Base-by-base conservation (phyloP, 2,329 filamentous ascomycete genomes). In the Colletotrichum cordylinicola region DNA sequence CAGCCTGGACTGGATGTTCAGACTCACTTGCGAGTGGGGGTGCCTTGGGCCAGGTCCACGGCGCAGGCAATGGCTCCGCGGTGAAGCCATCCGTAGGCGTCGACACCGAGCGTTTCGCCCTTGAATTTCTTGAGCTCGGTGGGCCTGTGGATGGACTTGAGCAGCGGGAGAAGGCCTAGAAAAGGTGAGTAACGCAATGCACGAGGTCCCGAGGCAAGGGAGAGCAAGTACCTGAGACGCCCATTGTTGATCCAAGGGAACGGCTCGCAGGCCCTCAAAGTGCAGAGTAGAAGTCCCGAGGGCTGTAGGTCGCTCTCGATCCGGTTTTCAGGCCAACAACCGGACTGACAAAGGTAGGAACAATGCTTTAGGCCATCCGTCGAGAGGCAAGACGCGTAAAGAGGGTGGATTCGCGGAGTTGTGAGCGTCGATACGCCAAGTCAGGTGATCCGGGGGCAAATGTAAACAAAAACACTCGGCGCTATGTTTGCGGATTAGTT, bases 11-110 rank as follows among this genome's bases (percentile, higher is more conserved):
- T 43, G n/a, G 65, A 35, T 35, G 64, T 15, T 10, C 35, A 15
- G 24, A 85, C 91, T 82, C 88, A 98, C 94, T 95, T 98, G 70
- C 91, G 93, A 1, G 96, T 98, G 16, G 95, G 96, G 83, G 95
- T 97, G 80, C 92, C 95, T 80, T 96, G 91, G 43, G 96, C 97
- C 77, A 99, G 90, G 81, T 98, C 97, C 81, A 97, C 92, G 78
- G 96, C 95, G 87, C 96, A 98, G 66, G 95, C 91, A 78, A 98
- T 93, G 62, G 96, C 96, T 70, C 96, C 98, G 79, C 97, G 94
- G 85, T 99, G 97, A 71, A 99, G 92, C 97, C 98, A 99, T 83
- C 96, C 97, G 89, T 99, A 99, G 73, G 94, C 96, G 84, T 99
- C 97, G 43, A 99, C 93, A n/a, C 94, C 98, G 62, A 99, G 90